These are phyloP conservation scores for Trametes cubensis DNA, from an alignment of 768 basidiomycete genomes.

Conservation along the genomic window DNA sequence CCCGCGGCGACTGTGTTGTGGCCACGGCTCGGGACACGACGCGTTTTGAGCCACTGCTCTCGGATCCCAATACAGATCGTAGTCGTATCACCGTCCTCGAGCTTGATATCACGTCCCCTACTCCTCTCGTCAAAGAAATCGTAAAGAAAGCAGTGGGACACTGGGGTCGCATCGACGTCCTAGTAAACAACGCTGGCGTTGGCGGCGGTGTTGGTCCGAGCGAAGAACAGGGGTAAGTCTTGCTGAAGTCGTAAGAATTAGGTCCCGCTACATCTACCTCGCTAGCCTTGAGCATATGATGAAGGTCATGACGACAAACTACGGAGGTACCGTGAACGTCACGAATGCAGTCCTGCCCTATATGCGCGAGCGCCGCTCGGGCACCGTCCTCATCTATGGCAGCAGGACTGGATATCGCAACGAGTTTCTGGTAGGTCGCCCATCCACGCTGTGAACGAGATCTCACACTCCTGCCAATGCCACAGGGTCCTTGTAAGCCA, in stretches of 20 bases:
- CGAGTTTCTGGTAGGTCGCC: conserved; percentile 35
- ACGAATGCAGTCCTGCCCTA: conserved; percentile 44
- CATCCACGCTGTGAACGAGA: neutral
- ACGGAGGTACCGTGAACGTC: conserved; percentile 44
- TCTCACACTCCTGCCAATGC: too few relatives aligned
- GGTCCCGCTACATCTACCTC: neutral
- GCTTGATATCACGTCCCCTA: conserved; percentile 52
- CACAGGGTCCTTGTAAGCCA: conserved; percentile 15
- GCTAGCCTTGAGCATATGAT: conserved; percentile 30
- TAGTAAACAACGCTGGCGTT: conserved; percentile 49
- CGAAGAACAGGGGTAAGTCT: conserved; percentile 45
- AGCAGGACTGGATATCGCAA: conserved; percentile 38
- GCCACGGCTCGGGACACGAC: conserved; percentile 12
- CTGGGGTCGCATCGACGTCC: conserved; percentile 38
- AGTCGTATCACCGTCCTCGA: conserved; percentile 46
- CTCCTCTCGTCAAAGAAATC: conserved; percentile 40
- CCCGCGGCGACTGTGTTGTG: conserved; percentile 32
- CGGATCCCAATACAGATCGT: conserved; percentile 29
- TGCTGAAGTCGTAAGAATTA: neutral
- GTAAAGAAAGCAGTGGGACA: conserved; percentile 34
- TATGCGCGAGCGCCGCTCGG: conserved; percentile 35
- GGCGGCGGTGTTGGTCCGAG: conserved; percentile 37
- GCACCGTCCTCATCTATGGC: conserved; percentile 39
- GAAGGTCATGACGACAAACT: conserved; percentile 41
- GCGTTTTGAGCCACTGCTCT: conserved; percentile 10